Evolutionary conservation across 73 alveolate species (phyloP).

Genomic region (Effrenium voratum): DNA sequence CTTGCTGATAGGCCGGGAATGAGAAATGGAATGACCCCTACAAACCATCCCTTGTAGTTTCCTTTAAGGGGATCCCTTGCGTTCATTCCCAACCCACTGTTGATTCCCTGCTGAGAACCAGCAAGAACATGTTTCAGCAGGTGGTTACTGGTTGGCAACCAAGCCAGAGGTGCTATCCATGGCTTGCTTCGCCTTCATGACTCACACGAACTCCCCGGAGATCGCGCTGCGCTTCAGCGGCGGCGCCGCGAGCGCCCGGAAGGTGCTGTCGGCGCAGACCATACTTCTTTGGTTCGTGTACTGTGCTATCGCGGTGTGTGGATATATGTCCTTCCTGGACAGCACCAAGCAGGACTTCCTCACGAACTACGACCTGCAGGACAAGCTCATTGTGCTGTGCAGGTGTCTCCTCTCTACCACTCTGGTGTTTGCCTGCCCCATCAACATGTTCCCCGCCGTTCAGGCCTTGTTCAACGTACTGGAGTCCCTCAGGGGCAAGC

Average conservation of each 20-base stretch:
- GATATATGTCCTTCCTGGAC: conserved; percentile 58
- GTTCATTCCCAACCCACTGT: not conserved
- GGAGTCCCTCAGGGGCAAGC: conserved; percentile 11
- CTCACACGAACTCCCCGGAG: conserved; percentile 75
- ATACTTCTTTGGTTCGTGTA: conserved; percentile 57
- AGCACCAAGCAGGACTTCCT: conserved; percentile 61
- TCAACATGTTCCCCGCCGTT: conserved; percentile 34
- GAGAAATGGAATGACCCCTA: no score
- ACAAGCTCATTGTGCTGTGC: conserved; percentile 67
- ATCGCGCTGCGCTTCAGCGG: conserved; percentile 76
- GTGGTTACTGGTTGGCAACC: not conserved
- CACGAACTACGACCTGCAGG: conserved; percentile 47
- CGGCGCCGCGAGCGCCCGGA: conserved; percentile 2
- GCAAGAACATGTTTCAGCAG: not conserved
- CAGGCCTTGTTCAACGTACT: conserved; percentile 57
- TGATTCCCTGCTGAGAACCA: not conserved
- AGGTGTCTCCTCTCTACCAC: conserved; percentile 44
- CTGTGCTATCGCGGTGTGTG: conserved; percentile 69
- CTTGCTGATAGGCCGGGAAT: no score
- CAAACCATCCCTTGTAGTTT: no score
- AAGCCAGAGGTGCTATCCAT: conserved; percentile 43
- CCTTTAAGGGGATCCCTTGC: no score
- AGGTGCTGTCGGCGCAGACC: conserved; percentile 49
- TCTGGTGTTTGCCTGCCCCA: conserved; percentile 42
- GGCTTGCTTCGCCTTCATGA: conserved; percentile 89